These are phyloP conservation scores for Cruciata laevipes DNA, from an alignment of 257 asterid genomes.

Conservation along the genomic window DNA sequence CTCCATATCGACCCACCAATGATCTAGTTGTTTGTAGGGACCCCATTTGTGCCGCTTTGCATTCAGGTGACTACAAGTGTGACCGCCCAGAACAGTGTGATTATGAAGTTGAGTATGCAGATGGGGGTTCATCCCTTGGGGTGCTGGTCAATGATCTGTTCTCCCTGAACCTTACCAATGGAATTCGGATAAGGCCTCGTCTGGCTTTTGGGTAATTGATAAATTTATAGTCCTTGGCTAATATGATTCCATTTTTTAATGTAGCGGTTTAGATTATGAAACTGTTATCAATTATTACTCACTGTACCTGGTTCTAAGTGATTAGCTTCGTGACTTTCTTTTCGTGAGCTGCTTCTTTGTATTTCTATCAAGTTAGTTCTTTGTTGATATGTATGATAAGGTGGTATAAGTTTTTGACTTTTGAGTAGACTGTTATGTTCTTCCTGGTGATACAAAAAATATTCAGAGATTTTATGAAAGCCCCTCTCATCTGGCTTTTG, in stretches of 20 bases:
- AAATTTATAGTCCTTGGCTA: not conserved
- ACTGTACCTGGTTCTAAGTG: conserved; percentile 50
- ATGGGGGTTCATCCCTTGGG: conserved; percentile 98
- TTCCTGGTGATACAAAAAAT: not conserved
- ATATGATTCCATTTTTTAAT: not conserved
- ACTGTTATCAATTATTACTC: conserved; percentile 1
- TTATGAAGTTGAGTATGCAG: conserved; percentile 96
- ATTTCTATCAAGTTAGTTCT: not conserved
- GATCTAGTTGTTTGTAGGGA: conserved; percentile 80
- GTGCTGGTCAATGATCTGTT: conserved; percentile 74
- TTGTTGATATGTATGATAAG: not conserved
- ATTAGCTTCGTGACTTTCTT: conserved; percentile 12
- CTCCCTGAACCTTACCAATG: conserved; percentile 56
- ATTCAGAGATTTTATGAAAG: conserved; percentile 22
- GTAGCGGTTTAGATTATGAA: not conserved
- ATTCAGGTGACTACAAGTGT: conserved; percentile 61
- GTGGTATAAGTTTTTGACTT: not conserved
- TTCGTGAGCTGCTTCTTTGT: not conserved
- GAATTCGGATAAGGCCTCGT: conserved; percentile 55
- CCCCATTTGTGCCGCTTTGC: conserved; percentile 87
- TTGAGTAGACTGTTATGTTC: not conserved
- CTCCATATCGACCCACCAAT: conserved; percentile 82
- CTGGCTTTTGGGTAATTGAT: conserved; percentile 68
- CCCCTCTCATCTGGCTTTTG: conserved; percentile 71
- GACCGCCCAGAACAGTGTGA: conserved; percentile 86